These are phyloP conservation scores for Pseudotsuga menziesii DNA, from an alignment of 75 land plant species.

Conservation along the genomic window DNA sequence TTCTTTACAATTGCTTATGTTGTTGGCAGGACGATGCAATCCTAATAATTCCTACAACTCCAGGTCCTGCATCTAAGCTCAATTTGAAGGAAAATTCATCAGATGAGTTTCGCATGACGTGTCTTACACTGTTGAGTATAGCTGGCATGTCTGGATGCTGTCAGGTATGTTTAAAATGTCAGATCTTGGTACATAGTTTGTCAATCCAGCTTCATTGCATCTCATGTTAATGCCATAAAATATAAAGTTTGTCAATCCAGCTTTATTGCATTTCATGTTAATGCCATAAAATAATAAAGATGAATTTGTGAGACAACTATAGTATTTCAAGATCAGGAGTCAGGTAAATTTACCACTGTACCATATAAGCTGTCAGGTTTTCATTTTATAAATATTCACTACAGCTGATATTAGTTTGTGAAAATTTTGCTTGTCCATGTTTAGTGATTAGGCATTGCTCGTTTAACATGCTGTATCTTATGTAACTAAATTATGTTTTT, in stretches of 20 bases:
- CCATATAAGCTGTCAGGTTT: background rate
- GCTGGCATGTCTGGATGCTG: constrained; percentile 96
- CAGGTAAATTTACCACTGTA: background rate
- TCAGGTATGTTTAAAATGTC: constrained; percentile 47
- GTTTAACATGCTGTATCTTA: background rate
- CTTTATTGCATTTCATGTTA: background rate
- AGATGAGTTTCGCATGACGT: constrained; percentile 46
- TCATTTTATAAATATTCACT: background rate
- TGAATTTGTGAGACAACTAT: background rate
- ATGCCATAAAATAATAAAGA: background rate
- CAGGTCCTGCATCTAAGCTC: constrained; percentile 71
- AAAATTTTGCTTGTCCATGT: background rate
- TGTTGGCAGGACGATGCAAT: constrained; percentile 68
- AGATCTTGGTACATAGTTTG: background rate
- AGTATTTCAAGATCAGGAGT: background rate
- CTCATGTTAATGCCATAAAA: background rate
- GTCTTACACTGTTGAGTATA: constrained; percentile 47
- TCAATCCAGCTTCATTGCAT: background rate
- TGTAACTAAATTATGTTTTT: background rate
- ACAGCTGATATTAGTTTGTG: background rate
- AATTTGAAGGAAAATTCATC: constrained; percentile 47
- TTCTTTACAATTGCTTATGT: too few relatives aligned
- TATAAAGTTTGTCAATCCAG: background rate
- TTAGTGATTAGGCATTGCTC: background rate
- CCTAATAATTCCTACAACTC: constrained; percentile 72